Evolutionary conservation across 2,329 filamentous ascomycete genomes (phyloP).

Genomic region (Cyphellophora europaea): DNA sequence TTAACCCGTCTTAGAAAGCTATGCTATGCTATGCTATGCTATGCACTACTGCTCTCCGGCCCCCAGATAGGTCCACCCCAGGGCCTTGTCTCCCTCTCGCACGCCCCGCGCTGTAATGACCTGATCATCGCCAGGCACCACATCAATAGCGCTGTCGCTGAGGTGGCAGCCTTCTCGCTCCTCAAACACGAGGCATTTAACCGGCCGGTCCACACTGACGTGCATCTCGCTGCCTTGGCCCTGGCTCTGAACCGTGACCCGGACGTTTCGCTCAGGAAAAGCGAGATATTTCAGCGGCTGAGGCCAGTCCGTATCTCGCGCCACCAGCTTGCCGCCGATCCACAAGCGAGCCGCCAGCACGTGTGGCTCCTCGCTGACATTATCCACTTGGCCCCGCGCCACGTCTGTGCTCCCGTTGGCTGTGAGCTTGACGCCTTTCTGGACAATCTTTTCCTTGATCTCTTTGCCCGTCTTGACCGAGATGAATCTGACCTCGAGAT

Average conservation of each 20-base stretch:
- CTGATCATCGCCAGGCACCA: conserved; percentile 51
- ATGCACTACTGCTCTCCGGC: conserved; percentile 19
- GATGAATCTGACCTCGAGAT: conserved; percentile 38
- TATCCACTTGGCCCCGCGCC: conserved; percentile 40
- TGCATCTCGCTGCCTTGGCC: conserved; percentile 31
- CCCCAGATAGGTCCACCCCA: conserved; percentile 20
- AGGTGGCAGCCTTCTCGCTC: conserved; percentile 45
- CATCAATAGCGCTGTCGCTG: conserved; percentile 48
- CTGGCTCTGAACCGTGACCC: conserved; percentile 29
- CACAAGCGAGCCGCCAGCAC: conserved; percentile 45
- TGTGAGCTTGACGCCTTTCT: conserved; percentile 36
- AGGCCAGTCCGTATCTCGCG: conserved; percentile 51
- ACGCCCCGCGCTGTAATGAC: conserved; percentile 20
- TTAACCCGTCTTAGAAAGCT: too few relatives aligned
- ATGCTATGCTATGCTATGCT: too few relatives aligned
- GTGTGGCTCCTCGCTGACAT: conserved; percentile 39
- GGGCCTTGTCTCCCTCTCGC: conserved; percentile 15
- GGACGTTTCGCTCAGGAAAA: conserved; percentile 41
- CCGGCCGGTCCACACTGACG: conserved; percentile 41
- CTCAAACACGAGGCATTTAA: conserved; percentile 53
- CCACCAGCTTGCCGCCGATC: conserved; percentile 41
- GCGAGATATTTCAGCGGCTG: conserved; percentile 52
- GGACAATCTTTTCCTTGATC: conserved; percentile 41
- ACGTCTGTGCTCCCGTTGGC: conserved; percentile 49
- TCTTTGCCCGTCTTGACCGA: conserved; percentile 46